Evolutionary conservation across 1,284 basidiomycete genomes (phyloP).

Genomic region (Baeospora myosura): DNA sequence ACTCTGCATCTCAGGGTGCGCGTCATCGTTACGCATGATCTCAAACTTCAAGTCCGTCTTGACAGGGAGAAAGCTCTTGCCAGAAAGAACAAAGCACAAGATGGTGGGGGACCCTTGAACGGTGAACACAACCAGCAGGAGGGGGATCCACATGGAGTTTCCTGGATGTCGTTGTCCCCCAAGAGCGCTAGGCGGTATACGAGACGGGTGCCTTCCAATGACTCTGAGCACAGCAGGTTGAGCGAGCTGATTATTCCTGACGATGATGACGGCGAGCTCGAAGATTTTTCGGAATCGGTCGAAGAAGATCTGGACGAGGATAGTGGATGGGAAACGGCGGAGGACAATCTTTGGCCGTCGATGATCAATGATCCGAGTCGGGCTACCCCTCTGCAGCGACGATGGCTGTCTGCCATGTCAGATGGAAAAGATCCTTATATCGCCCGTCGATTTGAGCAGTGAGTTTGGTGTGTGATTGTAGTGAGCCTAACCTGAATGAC

Average conservation of each 20-base stretch:
- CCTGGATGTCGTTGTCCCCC: slow-evolving; percentile 46
- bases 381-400: slow-evolving; percentile 67
- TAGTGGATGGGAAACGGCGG: slow-evolving; percentile 41
- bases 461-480: slow-evolving; percentile 20
- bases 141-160: slow-evolving; percentile 21
- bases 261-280: slow-evolving; percentile 27
- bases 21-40: slow-evolving; percentile 68
- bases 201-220: slow-evolving; percentile 34
- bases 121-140: slow-evolving; percentile 23
- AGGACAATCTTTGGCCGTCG: slow-evolving; percentile 49
- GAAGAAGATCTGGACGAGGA: slow-evolving; percentile 24
- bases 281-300: slow-evolving; percentile 16
- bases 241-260: slow-evolving; percentile 32
- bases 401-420: slow-evolving; percentile 80
- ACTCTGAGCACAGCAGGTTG: slow-evolving; percentile 32
- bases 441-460: slow-evolving; percentile 62
- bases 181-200: slow-evolving; percentile 38
- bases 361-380: slow-evolving; percentile 80
- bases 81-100: background rate
- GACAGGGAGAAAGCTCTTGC: slow-evolving; percentile 27
- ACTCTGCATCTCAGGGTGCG: slow-evolving; percentile 84
- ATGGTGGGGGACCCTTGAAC: too few relatives aligned
- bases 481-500: slow-evolving; percentile 2
- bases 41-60: slow-evolving; percentile 62
- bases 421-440: slow-evolving; percentile 64